Conservation (phyloP, 1,139 yeast species). For the Pichia sp. region DNA sequence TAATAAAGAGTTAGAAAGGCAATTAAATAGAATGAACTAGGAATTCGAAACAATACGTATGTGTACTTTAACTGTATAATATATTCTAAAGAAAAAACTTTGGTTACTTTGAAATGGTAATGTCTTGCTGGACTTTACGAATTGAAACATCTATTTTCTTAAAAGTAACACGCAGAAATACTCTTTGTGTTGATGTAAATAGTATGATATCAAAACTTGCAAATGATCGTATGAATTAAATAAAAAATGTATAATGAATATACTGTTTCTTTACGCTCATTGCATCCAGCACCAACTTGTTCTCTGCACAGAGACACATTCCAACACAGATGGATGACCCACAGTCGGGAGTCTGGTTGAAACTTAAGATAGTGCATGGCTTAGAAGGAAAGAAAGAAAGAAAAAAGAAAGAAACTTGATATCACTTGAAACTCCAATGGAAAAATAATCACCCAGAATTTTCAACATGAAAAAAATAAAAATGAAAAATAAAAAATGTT, state of each 20-base stretch:
- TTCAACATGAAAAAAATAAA: no score
- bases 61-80: not conserved
- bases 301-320: constrained; percentile 21
- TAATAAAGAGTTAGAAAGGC: constrained; percentile 4
- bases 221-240: not conserved
- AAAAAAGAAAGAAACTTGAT: constrained; percentile 4
- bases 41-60: not conserved
- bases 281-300: not conserved
- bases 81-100: not conserved
- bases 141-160: not conserved
- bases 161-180: not conserved
- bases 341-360: constrained; percentile 2
- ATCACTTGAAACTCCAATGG: not conserved
- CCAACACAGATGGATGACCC: constrained; percentile 1
- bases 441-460: not conserved
- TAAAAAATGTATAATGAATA: not conserved
- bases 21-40: not conserved
- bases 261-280: not conserved
- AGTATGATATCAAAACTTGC: not conserved
- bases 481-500: no score
- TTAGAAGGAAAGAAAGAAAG: not conserved
- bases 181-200: not conserved
- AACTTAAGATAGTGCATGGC: constrained; percentile 17
- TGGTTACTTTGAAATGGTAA: not conserved
- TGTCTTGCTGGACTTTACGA: not conserved